Conservation (phyloP, 306 rosid species). For the Cotoneaster glaucophyllus region DNA sequence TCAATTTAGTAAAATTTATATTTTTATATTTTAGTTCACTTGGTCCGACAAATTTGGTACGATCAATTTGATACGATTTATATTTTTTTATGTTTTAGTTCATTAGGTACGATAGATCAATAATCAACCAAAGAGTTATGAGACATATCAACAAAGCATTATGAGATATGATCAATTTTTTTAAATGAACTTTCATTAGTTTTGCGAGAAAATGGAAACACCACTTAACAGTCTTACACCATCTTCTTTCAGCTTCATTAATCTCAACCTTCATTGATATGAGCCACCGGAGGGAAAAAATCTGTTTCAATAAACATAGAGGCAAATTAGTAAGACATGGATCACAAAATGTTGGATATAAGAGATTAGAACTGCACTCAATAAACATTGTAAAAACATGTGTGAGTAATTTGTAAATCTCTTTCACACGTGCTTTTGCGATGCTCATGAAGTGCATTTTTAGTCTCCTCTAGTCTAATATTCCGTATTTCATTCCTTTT, state of each 20-base stretch:
- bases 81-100: too few relatives aligned
- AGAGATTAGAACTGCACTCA: neutral
- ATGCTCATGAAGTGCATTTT: neutral
- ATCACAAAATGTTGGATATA: neutral
- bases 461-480: neutral
- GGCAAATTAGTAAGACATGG: neutral
- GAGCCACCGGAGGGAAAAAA: too few relatives aligned
- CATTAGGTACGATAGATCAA: neutral
- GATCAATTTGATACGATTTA: too few relatives aligned
- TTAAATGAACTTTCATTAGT: neutral
- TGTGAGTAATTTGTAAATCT: neutral
- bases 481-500: neutral
- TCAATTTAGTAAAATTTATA: too few relatives aligned
- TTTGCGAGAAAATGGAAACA: neutral
- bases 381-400: neutral
- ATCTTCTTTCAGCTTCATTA: too few relatives aligned
- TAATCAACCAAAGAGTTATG: neutral
- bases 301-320: too few relatives aligned
- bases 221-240: neutral
- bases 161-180: too few relatives aligned
- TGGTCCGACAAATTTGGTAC: too few relatives aligned
- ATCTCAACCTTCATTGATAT: too few relatives aligned
- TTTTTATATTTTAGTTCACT: too few relatives aligned
- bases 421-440: too few relatives aligned
- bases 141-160: too few relatives aligned